Conservation (phyloP, 495 filamentous ascomycete species). For the Hypomontagnella submonticulosa region DNA sequence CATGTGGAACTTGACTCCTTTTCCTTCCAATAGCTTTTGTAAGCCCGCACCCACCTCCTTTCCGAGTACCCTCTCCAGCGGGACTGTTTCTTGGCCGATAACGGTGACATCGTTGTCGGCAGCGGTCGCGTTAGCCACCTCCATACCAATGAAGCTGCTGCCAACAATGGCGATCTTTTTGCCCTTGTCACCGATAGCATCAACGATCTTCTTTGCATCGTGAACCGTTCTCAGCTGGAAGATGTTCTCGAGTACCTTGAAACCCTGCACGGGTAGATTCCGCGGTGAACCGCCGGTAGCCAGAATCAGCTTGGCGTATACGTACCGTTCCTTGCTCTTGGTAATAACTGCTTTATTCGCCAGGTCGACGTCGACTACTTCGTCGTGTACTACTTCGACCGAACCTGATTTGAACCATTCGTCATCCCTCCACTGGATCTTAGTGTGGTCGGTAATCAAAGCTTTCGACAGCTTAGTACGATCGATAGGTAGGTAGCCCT, state of each 20-base stretch:
- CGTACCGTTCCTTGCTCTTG: constrained; percentile 71
- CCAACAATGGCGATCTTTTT: constrained; percentile 95
- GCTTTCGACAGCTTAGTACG: constrained; percentile 96
- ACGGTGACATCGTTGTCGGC: constrained; percentile 85
- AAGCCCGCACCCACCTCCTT: constrained; percentile 82
- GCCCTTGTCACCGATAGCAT: constrained; percentile 80
- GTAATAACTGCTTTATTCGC: constrained; percentile 74
- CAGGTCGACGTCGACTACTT: constrained; percentile 84
- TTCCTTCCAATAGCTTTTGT: constrained; percentile 78
- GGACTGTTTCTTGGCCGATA: constrained; percentile 89
- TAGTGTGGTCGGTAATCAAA: constrained; percentile 81
- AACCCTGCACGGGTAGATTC: constrained; percentile 81
- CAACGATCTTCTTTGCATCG: constrained; percentile 79
- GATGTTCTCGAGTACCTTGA: constrained; percentile 87
- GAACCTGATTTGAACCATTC: constrained; percentile 82
- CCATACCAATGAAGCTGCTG: constrained; percentile 95
- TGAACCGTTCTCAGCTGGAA: constrained; percentile 81
- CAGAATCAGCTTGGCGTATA: constrained; percentile 89
- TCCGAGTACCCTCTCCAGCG: constrained; percentile 90
- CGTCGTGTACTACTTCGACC: constrained; percentile 78
- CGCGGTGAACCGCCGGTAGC: constrained; percentile 85
- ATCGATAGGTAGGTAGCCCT: constrained; percentile 88
- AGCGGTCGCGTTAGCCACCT: constrained; percentile 81
- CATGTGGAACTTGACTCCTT: constrained; percentile 89
- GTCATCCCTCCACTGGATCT: constrained; percentile 76